Base-by-base conservation (phyloP, 805 yeast species). In the Jamesozyma spencerorum region DNA sequence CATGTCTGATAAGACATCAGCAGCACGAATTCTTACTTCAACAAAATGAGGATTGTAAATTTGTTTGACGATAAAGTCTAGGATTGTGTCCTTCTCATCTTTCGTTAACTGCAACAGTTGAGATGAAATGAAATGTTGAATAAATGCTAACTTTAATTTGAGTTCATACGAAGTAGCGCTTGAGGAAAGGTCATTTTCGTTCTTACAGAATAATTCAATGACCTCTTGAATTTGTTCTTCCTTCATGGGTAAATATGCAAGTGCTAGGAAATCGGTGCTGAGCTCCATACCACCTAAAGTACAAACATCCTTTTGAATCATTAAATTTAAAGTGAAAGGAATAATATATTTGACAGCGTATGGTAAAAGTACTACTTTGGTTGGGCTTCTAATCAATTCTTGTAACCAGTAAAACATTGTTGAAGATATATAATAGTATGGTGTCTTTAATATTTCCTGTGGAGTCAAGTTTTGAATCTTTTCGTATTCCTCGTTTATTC, bases 241-340 rank as follows among this genome's bases (percentile, higher is more conserved):
- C 31, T 71, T 63, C 46, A 65, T 72, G 4, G 77, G 68, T 19
- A 75, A 53, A 19, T 69, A 65, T 0, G 81, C 76, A 4, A 81
- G 54, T 18, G 64, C 58, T 13, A 65, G 58, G 47, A 74, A 70
- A 20, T 74, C 50, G 3, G 62, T 51, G 2, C 74, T 66, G 0
- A 88, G 81, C 31, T 70, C 70, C 10, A 84, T 61, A 30, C 71
- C 72, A 0, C 81, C 81, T 43, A 83, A 61, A 47, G 81, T 85
- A 48, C 94, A 83, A n/a, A 85, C 85, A 46, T 90, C 97, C 44
- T 85, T 79, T 67, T 83, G 72, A 30, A 70, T 71, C 41, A 78
- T 75, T 36, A 86, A 63, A 18, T 71, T 66, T 53, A 85, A 66
- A 43, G 86, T 63, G 45, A 84, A 79, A 18, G 95, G 95, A 1